These are phyloP conservation scores for Parasitella parasitica DNA, from an alignment of 371 early-diverging fungal genomes.

Conservation along the genomic window DNA sequence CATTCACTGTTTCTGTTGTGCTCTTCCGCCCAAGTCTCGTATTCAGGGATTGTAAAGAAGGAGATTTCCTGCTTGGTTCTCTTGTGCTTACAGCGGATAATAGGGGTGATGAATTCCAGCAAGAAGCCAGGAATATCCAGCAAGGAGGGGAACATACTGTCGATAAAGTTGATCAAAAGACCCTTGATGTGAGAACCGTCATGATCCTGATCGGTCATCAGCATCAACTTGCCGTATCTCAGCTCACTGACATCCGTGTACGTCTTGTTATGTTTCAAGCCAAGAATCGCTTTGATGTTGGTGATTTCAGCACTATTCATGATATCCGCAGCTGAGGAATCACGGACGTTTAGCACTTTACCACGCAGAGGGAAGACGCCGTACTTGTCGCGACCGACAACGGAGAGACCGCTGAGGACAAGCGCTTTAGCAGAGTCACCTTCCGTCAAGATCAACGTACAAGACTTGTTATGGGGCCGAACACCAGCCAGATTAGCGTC, in stretches of 20 bases:
- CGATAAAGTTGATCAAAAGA: slow-evolving; percentile 97
- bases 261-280: slow-evolving; percentile 89
- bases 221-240: slow-evolving; percentile 98
- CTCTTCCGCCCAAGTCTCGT: slow-evolving; percentile 85
- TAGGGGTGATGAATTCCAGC: slow-evolving; percentile 99
- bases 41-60: slow-evolving; percentile 99
- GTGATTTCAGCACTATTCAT: slow-evolving; percentile 91
- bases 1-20: slow-evolving; percentile 72
- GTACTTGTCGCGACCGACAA: slow-evolving; percentile 94
- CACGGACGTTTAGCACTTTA: slow-evolving; percentile 98
- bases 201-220: slow-evolving; percentile 99
- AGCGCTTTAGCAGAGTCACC: slow-evolving; percentile 99
- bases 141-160: slow-evolving; percentile 96
- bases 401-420: slow-evolving; percentile 92
- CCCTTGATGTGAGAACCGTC: slow-evolving; percentile 99
- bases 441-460: slow-evolving; percentile 99
- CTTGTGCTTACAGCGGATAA: slow-evolving; percentile 82
- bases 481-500: slow-evolving; percentile 99
- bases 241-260: slow-evolving; percentile 79
- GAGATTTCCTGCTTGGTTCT: slow-evolving; percentile 57
- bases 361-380: slow-evolving; percentile 99
- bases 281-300: slow-evolving; percentile 95
- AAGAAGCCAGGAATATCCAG: slow-evolving; percentile 96
- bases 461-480: slow-evolving; percentile 66
- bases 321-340: slow-evolving; percentile 82